Evolutionary conservation across 805 yeast genomes (phyloP).

Genomic region (Candida silvicultrix): DNA sequence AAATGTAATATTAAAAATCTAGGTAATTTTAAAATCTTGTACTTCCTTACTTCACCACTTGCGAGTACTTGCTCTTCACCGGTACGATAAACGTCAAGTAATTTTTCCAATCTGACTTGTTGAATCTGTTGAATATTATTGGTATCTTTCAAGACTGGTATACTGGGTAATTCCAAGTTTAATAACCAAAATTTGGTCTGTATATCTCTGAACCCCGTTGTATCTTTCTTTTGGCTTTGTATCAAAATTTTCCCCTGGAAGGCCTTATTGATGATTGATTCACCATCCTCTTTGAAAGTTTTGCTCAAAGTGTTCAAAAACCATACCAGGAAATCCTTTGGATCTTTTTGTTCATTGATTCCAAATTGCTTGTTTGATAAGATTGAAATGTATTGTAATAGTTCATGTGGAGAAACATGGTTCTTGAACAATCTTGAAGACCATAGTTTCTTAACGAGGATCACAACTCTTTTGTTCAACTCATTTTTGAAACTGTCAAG

Average conservation of each 20-base stretch:
- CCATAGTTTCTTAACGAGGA: conserved; percentile 57
- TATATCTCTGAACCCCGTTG: conserved; percentile 16
- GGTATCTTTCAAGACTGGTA: conserved; percentile 49
- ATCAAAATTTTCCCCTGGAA: conserved; percentile 51
- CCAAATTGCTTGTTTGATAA: conserved; percentile 38
- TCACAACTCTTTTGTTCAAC: conserved; percentile 37
- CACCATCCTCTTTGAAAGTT: conserved; percentile 14
- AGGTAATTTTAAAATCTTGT: conserved; percentile 40
- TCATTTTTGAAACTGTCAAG: conserved; percentile 20
- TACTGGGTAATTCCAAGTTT: conserved; percentile 53
- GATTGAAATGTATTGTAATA: conserved; percentile 42
- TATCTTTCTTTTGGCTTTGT: conserved; percentile 21
- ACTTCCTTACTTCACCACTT: conserved; percentile 28
- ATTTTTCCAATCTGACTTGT: conserved; percentile 37
- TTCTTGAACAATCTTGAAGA: conserved; percentile 48
- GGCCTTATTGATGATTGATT: conserved; percentile 24
- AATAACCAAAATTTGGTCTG: conserved; percentile 43
- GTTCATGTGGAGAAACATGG: conserved; percentile 64
- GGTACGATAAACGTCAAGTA: conserved; percentile 40
- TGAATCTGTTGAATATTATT: conserved; percentile 39
- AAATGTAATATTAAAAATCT: conserved; percentile 48
- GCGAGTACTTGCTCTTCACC: conserved; percentile 25
- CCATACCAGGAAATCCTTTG: conserved; percentile 57
- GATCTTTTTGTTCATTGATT: conserved; percentile 36
- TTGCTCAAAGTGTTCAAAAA: conserved; percentile 40